Conservation (phyloP, 2,329 filamentous ascomycete species). For the Arthrobotrys sphaeroides region DNA sequence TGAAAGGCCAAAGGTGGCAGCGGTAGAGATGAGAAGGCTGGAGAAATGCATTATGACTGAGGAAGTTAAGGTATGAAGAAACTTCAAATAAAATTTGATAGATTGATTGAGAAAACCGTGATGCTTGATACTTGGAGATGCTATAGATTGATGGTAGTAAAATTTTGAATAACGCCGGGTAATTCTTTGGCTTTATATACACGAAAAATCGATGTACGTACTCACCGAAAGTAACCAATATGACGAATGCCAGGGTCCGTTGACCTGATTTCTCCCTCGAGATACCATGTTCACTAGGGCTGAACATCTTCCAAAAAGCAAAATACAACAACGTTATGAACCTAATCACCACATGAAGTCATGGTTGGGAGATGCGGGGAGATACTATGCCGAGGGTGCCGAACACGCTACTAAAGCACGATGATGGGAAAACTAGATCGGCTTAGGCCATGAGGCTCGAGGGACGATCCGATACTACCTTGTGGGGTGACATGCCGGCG, state of each 20-base stretch:
- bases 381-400: conserved; percentile 38
- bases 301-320: neutral
- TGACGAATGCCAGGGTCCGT: conserved; percentile 7
- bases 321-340: neutral
- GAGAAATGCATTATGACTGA: conserved; percentile 38
- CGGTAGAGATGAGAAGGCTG: conserved; percentile 19
- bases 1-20: conserved; percentile 38
- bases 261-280: neutral
- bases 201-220: too few species aligned
- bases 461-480: conserved; percentile 51
- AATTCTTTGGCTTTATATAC: conserved; percentile 40
- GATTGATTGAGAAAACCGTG: too few species aligned
- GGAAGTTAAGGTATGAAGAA: neutral
- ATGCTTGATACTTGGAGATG: conserved; percentile 7
- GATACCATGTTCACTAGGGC: neutral
- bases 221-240: neutral
- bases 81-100: neutral
- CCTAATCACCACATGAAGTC: conserved; percentile 38
- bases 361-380: conserved; percentile 41
- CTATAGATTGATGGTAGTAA: neutral
- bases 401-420: neutral
- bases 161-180: neutral
- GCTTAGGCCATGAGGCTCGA: conserved; percentile 43
- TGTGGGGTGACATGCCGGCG: conserved; percentile 25
- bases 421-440: conserved; percentile 31